Base-by-base conservation (phyloP, 2,329 filamentous ascomycete genomes). In the Ascosphaera pollenicola region DNA sequence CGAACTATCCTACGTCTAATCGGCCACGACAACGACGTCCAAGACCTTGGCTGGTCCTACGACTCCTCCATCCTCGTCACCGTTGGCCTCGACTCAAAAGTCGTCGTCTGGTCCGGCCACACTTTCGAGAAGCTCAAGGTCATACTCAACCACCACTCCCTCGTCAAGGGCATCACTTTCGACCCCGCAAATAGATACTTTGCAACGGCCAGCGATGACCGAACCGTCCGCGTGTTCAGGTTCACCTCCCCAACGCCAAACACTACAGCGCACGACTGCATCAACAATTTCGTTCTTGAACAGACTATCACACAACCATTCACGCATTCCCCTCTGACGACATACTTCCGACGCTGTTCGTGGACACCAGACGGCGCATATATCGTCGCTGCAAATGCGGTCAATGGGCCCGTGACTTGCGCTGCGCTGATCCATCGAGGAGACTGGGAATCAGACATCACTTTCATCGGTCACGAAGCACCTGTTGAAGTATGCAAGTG, bases 181-280 rank as follows among this genome's bases (percentile, higher is more conserved):
- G 89, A 98, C 54, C 89, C 89, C 1, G 89, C 89, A 34, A 95
- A 95, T 63, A 98, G 95, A 55, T 98, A 93, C 64, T 98, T 98
- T 58, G 89, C 91, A 13, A 98, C 91, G 0, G 85, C 91, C 2
- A 93, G 84, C 60, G 89, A 98, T 56, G 89, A 98, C 57, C 75
- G 89, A 43, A 87, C 84, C 2, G 92, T 98, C 59, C 92, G 92
- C 56, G 82, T 98, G 49, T 95, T 92, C 59, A 75, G 85, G 42
- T 98, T 94, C 56, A 93, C 81, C 2, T 79, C 87, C 1, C 85
- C 89, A 0, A 71, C 78, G 1, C 81, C 89, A 8, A 94, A 93
- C 54, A 82, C 89, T 28, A 92, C 82, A 1, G 75, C 87, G 40
- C 83, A 95, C 54, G 89, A 98, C 54, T 89, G 93, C 62, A 75